phyloP scores from a whole-genome alignment of 306 rosid genomes.

The Quercus mongolica region DNA sequence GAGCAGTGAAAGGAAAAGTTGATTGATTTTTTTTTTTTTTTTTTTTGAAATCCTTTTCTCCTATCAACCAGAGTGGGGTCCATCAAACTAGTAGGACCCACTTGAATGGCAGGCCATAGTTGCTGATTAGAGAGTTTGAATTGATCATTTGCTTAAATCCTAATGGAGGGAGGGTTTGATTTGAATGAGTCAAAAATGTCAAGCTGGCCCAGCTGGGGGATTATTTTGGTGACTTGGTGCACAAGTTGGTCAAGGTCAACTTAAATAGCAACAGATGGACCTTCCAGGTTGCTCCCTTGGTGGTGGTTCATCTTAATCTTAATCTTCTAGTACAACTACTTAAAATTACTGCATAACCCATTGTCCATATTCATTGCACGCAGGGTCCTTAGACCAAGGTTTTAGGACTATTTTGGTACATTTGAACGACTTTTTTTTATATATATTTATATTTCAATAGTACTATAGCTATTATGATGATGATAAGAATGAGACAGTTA shows the following conservation, averaged over 20 bases:
- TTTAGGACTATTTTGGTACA: neutral
- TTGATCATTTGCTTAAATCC: too few relatives aligned
- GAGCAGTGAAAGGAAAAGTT: neutral
- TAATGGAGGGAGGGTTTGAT: too few relatives aligned
- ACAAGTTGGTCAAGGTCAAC: neutral
- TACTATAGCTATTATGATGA: too few relatives aligned
- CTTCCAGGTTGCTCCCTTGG: too few relatives aligned
- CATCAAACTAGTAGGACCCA: neutral
- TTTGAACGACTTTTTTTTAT: too few relatives aligned
- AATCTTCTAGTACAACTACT: neutral
- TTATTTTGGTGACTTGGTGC: neutral
- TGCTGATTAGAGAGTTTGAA: too few relatives aligned
- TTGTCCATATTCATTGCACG: neutral
- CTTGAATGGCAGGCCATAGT: neutral
- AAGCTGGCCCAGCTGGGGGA: neutral
- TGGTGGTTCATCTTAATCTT: neutral
- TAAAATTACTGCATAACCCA: neutral
- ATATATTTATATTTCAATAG: too few relatives aligned
- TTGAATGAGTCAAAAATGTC: too few relatives aligned
- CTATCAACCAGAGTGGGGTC: too few relatives aligned
- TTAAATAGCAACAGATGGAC: neutral
- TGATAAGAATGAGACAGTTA: too few relatives aligned
- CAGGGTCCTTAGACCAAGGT: too few relatives aligned
- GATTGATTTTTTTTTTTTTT: neutral
- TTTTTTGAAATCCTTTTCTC: neutral